These are phyloP conservation scores for Dryas integrifolia DNA, from an alignment of 331 rosid genomes.

Conservation along the genomic window DNA sequence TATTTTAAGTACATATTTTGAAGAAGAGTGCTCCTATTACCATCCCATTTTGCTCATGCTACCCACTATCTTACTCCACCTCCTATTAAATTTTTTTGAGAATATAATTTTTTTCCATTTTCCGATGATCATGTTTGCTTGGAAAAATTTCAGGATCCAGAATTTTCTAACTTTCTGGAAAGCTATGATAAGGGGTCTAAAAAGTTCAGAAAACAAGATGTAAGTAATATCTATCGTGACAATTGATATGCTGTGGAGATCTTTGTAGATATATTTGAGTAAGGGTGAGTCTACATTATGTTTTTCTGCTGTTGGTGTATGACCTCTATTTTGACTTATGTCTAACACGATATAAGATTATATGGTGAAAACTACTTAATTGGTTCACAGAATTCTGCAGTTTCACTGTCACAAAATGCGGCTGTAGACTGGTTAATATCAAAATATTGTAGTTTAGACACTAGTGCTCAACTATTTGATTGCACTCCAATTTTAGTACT, in stretches of 20 bases:
- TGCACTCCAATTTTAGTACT: background rate
- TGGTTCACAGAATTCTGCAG: background rate
- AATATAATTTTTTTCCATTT: background rate
- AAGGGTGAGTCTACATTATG: background rate
- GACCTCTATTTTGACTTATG: too few species aligned
- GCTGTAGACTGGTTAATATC: background rate
- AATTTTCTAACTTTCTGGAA: conserved; percentile 56
- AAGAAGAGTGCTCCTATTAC: background rate
- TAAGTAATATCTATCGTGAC: conserved; percentile 42
- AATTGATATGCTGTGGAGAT: background rate
- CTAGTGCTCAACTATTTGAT: background rate
- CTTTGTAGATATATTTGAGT: background rate
- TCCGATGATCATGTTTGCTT: conserved; percentile 25
- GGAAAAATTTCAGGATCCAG: conserved; percentile 58
- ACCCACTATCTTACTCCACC: background rate
- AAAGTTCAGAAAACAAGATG: conserved; percentile 47
- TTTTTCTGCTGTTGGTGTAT: background rate
- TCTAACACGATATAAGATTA: too few species aligned
- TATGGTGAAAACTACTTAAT: background rate
- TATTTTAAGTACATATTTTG: background rate
- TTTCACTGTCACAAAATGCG: background rate
- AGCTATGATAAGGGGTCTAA: conserved; percentile 34
- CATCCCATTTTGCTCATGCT: background rate
- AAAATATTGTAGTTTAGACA: background rate
- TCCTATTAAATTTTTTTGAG: background rate